Evolutionary conservation across 2,329 filamentous ascomycete species (phyloP).

Genomic region (Ceratocystis albifundus): DNA sequence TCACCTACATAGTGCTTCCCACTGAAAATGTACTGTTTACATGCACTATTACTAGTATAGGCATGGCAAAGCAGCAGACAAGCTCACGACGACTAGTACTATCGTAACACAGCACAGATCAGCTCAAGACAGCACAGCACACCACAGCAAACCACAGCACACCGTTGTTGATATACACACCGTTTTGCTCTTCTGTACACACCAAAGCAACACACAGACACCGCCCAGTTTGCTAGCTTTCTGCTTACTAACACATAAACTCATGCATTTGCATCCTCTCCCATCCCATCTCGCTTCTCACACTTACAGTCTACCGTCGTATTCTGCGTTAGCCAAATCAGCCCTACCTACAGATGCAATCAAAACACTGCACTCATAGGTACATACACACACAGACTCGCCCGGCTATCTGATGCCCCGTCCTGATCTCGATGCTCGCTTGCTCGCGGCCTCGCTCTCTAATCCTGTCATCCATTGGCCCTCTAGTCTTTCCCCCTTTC

Average conservation of each 20-base stretch:
- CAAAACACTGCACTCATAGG: background rate
- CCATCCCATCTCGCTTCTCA: background rate
- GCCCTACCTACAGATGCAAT: background rate
- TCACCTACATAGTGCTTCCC: no score
- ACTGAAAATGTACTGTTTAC: no score
- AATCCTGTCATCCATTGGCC: background rate
- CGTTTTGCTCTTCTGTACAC: background rate
- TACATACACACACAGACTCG: background rate
- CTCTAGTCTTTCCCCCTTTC: background rate
- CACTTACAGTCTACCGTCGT: background rate
- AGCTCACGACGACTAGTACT: background rate
- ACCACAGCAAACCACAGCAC: background rate
- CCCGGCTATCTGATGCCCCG: background rate
- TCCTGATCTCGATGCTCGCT: no score
- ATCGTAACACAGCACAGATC: background rate
- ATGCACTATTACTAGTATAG: no score
- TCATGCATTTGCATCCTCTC: background rate
- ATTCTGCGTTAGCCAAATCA: background rate
- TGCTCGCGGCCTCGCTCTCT: no score
- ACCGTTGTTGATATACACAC: background rate
- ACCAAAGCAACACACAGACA: background rate
- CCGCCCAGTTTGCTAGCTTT: background rate
- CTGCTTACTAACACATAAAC: background rate
- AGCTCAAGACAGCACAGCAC: background rate
- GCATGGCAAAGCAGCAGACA: no score